Evolutionary conservation across 192 early-diverging fungal species (phyloP).

Genomic region (Diversispora eburnea): DNA sequence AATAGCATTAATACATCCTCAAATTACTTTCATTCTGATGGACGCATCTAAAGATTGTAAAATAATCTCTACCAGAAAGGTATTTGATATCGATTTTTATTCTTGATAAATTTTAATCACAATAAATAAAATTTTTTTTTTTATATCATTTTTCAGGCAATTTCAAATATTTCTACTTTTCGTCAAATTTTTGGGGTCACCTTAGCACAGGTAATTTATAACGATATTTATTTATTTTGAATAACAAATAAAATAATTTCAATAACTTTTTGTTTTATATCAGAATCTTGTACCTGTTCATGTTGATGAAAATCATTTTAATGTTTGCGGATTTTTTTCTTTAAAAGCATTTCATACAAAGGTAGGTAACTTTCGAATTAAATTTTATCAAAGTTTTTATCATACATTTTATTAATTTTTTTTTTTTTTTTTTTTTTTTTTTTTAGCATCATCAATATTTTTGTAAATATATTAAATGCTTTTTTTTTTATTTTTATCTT

Average conservation of each 20-base stretch:
- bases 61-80: slow-evolving; percentile 39
- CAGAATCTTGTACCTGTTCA: slow-evolving; percentile 23
- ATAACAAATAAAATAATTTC: background rate
- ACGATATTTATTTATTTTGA: background rate
- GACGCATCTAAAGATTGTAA: slow-evolving; percentile 35
- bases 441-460: slow-evolving; percentile 53
- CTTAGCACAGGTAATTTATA: slow-evolving; percentile 37
- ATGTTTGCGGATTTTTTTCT: slow-evolving; percentile 42
- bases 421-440: background rate
- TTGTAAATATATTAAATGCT: slow-evolving; percentile 35
- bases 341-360: slow-evolving; percentile 35
- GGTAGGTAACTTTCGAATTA: slow-evolving; percentile 37
- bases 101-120: background rate
- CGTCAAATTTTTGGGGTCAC: slow-evolving; percentile 51
- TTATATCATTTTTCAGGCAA: slow-evolving; percentile 24
- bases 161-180: slow-evolving; percentile 38
- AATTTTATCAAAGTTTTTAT: background rate
- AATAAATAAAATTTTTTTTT: background rate
- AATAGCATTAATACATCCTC: slow-evolving; percentile 42
- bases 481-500: background rate
- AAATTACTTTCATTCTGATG: slow-evolving; percentile 40
- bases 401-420: background rate
- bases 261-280: background rate
- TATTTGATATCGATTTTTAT: background rate
- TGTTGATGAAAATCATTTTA: slow-evolving; percentile 22